phyloP scores from a whole-genome alignment of 2,329 filamentous ascomycete genomes.

The Didymellaceae sp. region DNA sequence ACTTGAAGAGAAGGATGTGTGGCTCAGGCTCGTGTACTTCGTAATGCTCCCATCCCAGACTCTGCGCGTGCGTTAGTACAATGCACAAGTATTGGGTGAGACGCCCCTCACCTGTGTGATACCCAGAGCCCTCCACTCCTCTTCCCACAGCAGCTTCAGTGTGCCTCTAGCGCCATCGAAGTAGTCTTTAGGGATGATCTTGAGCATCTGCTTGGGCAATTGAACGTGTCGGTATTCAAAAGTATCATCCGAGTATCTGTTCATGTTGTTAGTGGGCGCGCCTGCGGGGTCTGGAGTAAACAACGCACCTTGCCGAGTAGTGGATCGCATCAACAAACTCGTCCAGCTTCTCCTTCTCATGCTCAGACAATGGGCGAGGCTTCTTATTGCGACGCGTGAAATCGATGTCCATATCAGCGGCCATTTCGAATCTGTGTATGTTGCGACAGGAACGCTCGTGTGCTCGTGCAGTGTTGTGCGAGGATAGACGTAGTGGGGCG shows the following conservation, averaged over 20 bases:
- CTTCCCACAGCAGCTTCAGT: constrained; percentile 95
- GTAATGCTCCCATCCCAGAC: constrained; percentile 98
- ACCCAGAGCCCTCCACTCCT: constrained; percentile 95
- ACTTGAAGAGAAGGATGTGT: constrained; percentile 99
- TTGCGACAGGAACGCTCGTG: constrained; percentile 32
- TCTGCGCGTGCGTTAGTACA: constrained; percentile 61
- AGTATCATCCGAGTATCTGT: constrained; percentile 88
- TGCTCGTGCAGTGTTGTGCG: constrained; percentile 36
- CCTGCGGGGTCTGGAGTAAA: constrained; percentile 20
- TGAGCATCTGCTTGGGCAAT: constrained; percentile 97
- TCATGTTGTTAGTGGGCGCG: constrained; percentile 29
- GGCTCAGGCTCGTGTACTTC: constrained; percentile 99
- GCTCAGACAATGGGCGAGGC: constrained; percentile 79
- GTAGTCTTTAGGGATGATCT: constrained; percentile 93
- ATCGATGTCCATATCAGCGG: constrained; percentile 70
- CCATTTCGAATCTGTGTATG: constrained; percentile 26
- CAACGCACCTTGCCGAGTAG: constrained; percentile 83
- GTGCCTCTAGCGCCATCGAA: constrained; percentile 89
- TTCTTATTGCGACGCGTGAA: constrained; percentile 83
- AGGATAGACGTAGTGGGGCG: constrained; percentile 27
- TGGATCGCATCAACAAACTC: constrained; percentile 94
- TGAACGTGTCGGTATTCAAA: constrained; percentile 98
- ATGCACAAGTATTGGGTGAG: not conserved
- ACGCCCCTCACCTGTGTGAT: constrained; percentile 81
- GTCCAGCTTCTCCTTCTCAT: constrained; percentile 82